Evolutionary conservation across 805 yeast species (phyloP), one percentile per base, ranked within the genome.

Genomic region (Monosporozyma servazzii): DNA sequence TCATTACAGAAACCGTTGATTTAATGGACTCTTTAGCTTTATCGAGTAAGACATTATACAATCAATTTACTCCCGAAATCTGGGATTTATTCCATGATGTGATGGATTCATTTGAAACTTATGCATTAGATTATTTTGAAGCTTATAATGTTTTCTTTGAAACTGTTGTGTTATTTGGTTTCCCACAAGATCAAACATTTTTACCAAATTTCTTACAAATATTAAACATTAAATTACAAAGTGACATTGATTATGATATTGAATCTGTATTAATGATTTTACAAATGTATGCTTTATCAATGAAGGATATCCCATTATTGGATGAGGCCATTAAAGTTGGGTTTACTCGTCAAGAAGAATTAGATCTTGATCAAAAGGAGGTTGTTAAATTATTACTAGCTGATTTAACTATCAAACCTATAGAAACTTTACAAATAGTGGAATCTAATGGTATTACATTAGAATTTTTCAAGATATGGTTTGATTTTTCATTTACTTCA

Each of bases 301-400:
- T 65, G 61, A 65, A 62, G 27, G 69, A 65, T 40, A 66, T 58
- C 29, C 67, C 66, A 25, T 57, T 67, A 17, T 62, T 63, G 44
- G 58, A 51, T 33, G 60, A 56, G 51, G 59, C 60, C 21, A 45
- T 64, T 13, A 54, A 52, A 45, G 59, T 54, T 11, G 50, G 50
- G 5, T 29, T 48, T 27, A 25, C 18, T 5, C 40, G 57, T 21
- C 62, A 68, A 27, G 64, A 67, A 20, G 74, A 71, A 36, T 59
- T 71, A 48, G 67, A 60, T 30, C 45, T 69, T 23, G 70, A 72
- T 23, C 75, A 74, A 37, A 71, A 70, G 48, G 68, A 75, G 45
- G 70, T 84, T 46, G 66, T 80, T 48, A 85, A 88, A 61, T 75
- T 81, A 6, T 66, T 86, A 13, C 66, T 86, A 47, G 75, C 95